phyloP scores from a whole-genome alignment of 192 early-diverging fungal species.

The Lobosporangium transversale region DNA sequence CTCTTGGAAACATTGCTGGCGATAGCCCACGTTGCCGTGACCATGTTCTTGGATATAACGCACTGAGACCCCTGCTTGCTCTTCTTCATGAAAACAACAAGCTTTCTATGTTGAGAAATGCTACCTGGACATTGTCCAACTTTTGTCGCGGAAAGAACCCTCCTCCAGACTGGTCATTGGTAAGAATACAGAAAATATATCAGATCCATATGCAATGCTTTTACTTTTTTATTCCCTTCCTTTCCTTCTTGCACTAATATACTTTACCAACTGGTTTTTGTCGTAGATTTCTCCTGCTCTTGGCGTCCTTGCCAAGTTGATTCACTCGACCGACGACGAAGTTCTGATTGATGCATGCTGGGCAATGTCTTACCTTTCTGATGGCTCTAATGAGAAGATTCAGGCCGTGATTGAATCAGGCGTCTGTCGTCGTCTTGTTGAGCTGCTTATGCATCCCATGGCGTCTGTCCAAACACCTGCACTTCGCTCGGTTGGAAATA shows the following conservation, averaged over 20 bases:
- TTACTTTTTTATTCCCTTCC: no score
- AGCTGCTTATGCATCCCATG: constrained; percentile 89
- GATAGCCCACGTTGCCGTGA: constrained; percentile 93
- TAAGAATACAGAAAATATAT: no score
- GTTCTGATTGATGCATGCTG: constrained; percentile 99
- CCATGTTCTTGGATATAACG: constrained; percentile 83
- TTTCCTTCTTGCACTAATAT: no score
- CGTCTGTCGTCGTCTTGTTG: constrained; percentile 92
- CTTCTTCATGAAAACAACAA: constrained; percentile 93
- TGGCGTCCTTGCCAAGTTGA: constrained; percentile 88
- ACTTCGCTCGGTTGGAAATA: constrained; percentile 97
- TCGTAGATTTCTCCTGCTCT: constrained; percentile 87
- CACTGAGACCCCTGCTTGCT: constrained; percentile 85
- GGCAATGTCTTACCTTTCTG: constrained; percentile 99
- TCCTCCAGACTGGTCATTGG: constrained; percentile 87
- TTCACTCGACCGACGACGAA: constrained; percentile 93
- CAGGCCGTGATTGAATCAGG: constrained; percentile 97
- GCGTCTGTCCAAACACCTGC: constrained; percentile 96
- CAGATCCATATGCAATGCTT: no score
- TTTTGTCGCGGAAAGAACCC: constrained; percentile 99
- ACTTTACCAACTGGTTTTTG: no score
- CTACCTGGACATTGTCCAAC: constrained; percentile 99
- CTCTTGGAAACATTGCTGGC: constrained; percentile 99
- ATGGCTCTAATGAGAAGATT: constrained; percentile 97
- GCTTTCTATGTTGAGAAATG: constrained; percentile 97